phyloP scores from a whole-genome alignment of 2,329 filamentous ascomycete species.

The Exserohilum turcica region DNA sequence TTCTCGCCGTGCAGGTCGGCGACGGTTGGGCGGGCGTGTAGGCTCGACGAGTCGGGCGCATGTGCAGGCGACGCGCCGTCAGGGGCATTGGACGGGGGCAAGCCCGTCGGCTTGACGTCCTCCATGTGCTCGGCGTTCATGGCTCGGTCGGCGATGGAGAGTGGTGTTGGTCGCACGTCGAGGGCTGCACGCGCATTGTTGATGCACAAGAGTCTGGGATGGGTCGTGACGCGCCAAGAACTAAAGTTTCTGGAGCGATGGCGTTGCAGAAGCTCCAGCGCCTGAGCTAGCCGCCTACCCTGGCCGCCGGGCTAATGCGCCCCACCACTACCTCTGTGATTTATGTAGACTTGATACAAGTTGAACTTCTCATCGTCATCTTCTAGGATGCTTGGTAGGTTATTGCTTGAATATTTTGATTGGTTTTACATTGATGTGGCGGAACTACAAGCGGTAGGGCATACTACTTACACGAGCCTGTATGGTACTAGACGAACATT shows the following conservation, averaged over 20 bases:
- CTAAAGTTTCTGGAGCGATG: slow-evolving; percentile 31
- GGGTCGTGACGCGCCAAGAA: slow-evolving; percentile 35
- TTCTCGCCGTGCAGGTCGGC: slow-evolving; percentile 73
- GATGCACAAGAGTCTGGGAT: slow-evolving; percentile 24
- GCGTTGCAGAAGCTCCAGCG: slow-evolving; percentile 17
- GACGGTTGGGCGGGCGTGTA: slow-evolving; percentile 63
- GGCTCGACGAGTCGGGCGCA: slow-evolving; percentile 25
- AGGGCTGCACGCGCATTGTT: slow-evolving; percentile 35
- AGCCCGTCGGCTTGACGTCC: slow-evolving; percentile 24
- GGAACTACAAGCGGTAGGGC: too few species aligned
- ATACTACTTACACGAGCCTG: too few species aligned
- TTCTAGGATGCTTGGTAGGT: too few species aligned
- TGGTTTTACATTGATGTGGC: too few species aligned
- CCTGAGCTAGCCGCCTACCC: not conserved
- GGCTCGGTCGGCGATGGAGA: slow-evolving; percentile 10
- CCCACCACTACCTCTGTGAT: too few species aligned
- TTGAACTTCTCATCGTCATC: too few species aligned
- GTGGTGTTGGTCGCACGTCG: slow-evolving; percentile 16
- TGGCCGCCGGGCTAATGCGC: too few species aligned
- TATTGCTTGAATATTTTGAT: too few species aligned
- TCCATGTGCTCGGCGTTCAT: slow-evolving; percentile 31
- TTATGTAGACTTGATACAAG: too few species aligned
- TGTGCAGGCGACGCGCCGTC: slow-evolving; percentile 30
- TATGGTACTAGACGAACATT: too few species aligned
- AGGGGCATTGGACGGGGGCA: slow-evolving; percentile 13